Base-by-base conservation (phyloP, 1,139 yeast genomes). In the Pichia sp. region DNA sequence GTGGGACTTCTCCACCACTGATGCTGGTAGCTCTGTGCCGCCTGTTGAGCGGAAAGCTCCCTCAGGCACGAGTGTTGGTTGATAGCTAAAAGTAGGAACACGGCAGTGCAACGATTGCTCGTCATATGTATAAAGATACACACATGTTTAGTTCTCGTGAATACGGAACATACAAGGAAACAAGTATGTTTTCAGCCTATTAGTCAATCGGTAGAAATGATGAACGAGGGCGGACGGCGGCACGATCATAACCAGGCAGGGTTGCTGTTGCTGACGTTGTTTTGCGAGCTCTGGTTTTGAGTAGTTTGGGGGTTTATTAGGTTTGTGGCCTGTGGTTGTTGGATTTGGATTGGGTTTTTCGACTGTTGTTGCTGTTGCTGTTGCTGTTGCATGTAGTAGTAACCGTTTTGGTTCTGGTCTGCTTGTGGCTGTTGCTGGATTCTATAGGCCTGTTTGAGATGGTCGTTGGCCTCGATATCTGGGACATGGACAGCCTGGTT, bases 401-500 rank as follows among this genome's bases (percentile, higher is more conserved):
- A 56, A 48, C 41, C 17, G 7, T 47, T 49, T 43, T 55, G 57
- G 33, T 54, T 61, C 34, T 58, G 58, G 36, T 54, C 47, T 47
- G 58, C 56, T 46, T 61, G 62, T 43, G 60, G 60, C 43, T 55
- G 59, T 51, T 38, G 41, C 41, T 57, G 60, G 34, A 51, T 57
- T 55, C 53, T 55, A 51, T 49, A 50, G 43, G 57, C 55, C 50
- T 53, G 58, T 40, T 56, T 58, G 27, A 51, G 46, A 27, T 54
- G 57, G 43, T 53, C 50, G 43, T 55, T 60, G 31, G 57, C 58
- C 52, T 53, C 58, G n/a, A 67, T 64, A 49, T 67, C 70, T 17
- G 70, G 70, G 27, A 67, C 70, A 30, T 58, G 64, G 30, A 64
- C 60, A 8, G 68, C 70, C 52, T 62, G 66, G 36, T 63, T 63